A percentile compares a stretch with the other conserved stretches of the same genome.
These are phyloP conservation scores for Hymenoscyphus fraxineus DNA, from an alignment of 2,329 filamentous ascomycete species.

Conservation along the genomic window DNA sequence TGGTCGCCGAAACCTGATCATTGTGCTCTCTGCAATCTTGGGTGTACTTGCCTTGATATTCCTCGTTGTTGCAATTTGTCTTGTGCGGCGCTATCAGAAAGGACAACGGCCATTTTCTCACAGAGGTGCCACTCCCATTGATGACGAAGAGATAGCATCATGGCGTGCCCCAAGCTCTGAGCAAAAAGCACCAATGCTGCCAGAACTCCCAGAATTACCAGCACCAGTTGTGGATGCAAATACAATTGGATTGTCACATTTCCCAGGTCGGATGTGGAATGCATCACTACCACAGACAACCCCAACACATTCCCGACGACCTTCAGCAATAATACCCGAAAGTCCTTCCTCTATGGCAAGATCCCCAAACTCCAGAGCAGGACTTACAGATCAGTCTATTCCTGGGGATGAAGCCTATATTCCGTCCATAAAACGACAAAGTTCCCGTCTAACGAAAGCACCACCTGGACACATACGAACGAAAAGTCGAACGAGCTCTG, in stretches of 20 bases:
- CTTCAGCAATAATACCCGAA: conserved; percentile 28
- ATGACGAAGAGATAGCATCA: conserved; percentile 62
- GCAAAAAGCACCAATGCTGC: conserved; percentile 16
- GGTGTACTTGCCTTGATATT: conserved; percentile 29
- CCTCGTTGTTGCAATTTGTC: conserved; percentile 21
- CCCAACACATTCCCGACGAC: conserved; percentile 27
- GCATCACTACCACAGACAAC: conserved; percentile 23
- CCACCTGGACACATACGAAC: conserved; percentile 28
- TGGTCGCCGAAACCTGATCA: conserved; percentile 22
- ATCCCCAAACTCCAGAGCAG: conserved; percentile 59
- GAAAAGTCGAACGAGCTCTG: conserved; percentile 33
- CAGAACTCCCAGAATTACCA: conserved; percentile 11
- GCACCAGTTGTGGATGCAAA: conserved; percentile 14
- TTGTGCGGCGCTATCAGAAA: conserved; percentile 24
- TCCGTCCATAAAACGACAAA: conserved; percentile 48
- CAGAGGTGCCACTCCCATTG: conserved; percentile 57
- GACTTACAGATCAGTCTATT: conserved; percentile 58
- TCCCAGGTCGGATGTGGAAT: conserved; percentile 29
- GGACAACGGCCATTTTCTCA: conserved; percentile 43
- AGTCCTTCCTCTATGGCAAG: conserved; percentile 50
- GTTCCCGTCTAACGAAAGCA: conserved; percentile 51
- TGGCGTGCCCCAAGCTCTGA: conserved; percentile 42
- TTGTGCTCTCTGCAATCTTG: conserved; percentile 29
- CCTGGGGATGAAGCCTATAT: conserved; percentile 60
- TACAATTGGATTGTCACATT: conserved; percentile 16